These are phyloP conservation scores for Microdochium bolleyi DNA, from an alignment of 2,329 filamentous ascomycete species.

Conservation along the genomic window DNA sequence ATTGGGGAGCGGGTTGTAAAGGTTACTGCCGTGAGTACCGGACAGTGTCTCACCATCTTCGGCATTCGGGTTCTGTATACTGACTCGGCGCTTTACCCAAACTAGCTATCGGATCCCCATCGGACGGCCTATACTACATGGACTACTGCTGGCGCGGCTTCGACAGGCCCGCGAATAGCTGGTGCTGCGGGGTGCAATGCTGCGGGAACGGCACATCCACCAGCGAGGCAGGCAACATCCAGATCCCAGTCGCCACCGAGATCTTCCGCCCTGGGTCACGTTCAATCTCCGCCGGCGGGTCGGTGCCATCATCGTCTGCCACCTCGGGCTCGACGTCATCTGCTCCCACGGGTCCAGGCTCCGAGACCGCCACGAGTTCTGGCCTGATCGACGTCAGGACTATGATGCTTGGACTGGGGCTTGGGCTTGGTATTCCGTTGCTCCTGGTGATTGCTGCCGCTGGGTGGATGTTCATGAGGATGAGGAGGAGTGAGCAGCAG, in stretches of 20 bases:
- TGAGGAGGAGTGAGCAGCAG: not conserved
- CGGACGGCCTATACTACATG: not conserved
- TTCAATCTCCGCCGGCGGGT: not conserved
- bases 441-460: not conserved
- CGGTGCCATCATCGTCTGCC: no score
- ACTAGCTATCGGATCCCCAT: not conserved
- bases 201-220: not conserved
- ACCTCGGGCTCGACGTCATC: not conserved
- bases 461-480: not conserved
- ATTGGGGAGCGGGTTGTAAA: not conserved
- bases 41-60: not conserved
- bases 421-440: not conserved
- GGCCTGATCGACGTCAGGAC: not conserved
- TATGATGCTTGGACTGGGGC: not conserved
- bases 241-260: not conserved
- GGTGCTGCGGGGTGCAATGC: not conserved
- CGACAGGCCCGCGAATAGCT: not conserved
- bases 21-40: not conserved
- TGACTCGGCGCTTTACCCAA: no score
- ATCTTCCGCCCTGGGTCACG: not conserved
- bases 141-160: not conserved
- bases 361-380: not conserved
- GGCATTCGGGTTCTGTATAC: no score
- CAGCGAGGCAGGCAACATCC: not conserved
- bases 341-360: not conserved